phyloP scores from a whole-genome alignment of 495 filamentous ascomycete species.

The Parachaetomium inaequale region DNA sequence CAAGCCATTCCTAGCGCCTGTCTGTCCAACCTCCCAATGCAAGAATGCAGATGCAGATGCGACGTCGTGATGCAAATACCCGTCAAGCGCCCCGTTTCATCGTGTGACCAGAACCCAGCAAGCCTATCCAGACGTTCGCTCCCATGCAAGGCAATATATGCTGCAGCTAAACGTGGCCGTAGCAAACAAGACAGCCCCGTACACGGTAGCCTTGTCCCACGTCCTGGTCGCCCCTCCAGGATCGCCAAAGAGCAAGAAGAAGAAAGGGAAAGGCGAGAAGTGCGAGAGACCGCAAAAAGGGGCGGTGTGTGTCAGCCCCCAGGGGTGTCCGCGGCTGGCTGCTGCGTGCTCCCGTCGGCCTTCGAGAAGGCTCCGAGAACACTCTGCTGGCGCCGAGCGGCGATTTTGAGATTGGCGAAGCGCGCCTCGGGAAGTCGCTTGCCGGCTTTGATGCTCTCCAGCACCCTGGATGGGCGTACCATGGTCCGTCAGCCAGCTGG shows the following conservation, averaged over 20 bases:
- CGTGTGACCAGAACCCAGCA: conserved; percentile 9
- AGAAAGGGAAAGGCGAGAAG: background rate
- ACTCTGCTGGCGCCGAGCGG: conserved; percentile 58
- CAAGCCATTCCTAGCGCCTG: conserved; percentile 21
- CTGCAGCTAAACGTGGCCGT: conserved; percentile 22
- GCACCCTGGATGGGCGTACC: conserved; percentile 47
- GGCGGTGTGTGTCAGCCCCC: conserved; percentile 17
- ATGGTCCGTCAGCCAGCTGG: conserved; percentile 8
- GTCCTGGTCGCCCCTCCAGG: background rate
- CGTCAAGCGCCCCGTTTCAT: conserved; percentile 8
- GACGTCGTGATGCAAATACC: conserved; percentile 15
- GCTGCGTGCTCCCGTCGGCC: conserved; percentile 23
- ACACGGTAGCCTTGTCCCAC: conserved; percentile 15
- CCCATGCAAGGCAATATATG: conserved; percentile 27
- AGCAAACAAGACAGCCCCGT: conserved; percentile 21
- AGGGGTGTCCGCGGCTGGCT: conserved; percentile 7
- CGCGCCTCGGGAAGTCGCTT: conserved; percentile 69
- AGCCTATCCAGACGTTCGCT: conserved; percentile 16
- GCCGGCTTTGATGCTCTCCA: conserved; percentile 74
- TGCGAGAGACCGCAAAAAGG: background rate
- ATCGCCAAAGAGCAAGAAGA: background rate
- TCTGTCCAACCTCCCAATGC: conserved; percentile 9
- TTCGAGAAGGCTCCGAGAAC: conserved; percentile 42
- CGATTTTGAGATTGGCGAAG: conserved; percentile 61
- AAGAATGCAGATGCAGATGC: conserved; percentile 12